Evolutionary conservation across 225 moss, liverwort and hornwort genomes (phyloP).

Genomic region (Takakia lepidozioides): DNA sequence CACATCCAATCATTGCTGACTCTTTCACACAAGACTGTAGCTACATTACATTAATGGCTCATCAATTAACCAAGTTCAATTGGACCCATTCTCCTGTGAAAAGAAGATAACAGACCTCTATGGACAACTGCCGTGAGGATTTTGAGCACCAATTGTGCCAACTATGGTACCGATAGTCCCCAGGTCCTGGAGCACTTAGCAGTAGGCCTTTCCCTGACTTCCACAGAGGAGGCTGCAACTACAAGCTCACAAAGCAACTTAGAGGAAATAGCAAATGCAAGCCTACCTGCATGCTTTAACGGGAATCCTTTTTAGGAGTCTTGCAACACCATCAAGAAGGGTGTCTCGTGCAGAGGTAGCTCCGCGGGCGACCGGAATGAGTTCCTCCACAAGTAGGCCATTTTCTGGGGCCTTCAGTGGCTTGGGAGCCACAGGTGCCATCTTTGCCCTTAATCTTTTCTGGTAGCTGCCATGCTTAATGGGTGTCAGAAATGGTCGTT

Average conservation of each 20-base stretch:
- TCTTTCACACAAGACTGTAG: too few relatives aligned
- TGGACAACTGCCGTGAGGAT: too few relatives aligned
- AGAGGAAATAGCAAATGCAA: not conserved
- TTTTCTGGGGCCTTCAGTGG: slow-evolving; percentile 52
- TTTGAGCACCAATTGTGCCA: too few relatives aligned
- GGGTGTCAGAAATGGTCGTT: slow-evolving; percentile 56
- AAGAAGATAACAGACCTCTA: too few relatives aligned
- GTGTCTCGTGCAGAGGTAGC: slow-evolving; percentile 56
- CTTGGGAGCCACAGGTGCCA: slow-evolving; percentile 16
- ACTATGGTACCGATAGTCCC: too few relatives aligned
- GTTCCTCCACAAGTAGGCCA: slow-evolving; percentile 59
- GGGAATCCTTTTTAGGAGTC: slow-evolving; percentile 48
- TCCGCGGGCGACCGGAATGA: slow-evolving; percentile 59
- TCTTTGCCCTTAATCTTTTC: slow-evolving; percentile 23
- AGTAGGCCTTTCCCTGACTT: too few relatives aligned
- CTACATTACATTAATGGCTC: too few relatives aligned
- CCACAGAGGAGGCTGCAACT: too few relatives aligned
- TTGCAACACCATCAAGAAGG: slow-evolving; percentile 52
- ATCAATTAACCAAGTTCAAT: too few relatives aligned
- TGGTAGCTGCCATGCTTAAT: slow-evolving; percentile 30
- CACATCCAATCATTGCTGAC: not conserved
- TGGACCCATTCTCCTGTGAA: too few relatives aligned
- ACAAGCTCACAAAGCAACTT: too few relatives aligned
- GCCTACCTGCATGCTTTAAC: slow-evolving; percentile 82
- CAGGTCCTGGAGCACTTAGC: too few relatives aligned